Evolutionary conservation across 192 early-diverging fungal genomes (phyloP), one percentile per base, ranked within the genome.

Genomic region (Backusella psychrophila): DNA sequence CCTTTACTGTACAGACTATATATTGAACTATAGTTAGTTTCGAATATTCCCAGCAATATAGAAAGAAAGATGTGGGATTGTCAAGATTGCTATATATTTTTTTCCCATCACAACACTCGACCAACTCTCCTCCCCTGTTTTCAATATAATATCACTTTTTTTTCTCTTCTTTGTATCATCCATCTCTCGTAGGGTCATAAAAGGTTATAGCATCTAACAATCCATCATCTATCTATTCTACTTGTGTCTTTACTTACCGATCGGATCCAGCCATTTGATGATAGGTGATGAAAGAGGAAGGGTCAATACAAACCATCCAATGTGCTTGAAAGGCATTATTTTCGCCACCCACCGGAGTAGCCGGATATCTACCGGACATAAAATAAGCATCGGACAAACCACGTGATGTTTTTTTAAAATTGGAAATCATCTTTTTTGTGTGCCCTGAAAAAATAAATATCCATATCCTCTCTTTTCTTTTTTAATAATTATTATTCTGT

Each of bases 1-100:
- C 92, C 98, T 90, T 98, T 98, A 84, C 93, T 90, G 93, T 98
- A 99, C 81, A 98, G 94, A 90, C 98, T 99, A 85, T 76, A 53
- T 73, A 67, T 34, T 17, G 21, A 63, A 33, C 26, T 59, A 26
- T 2, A 29, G 12, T 63, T 63, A 63, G 56, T 14, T 26, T 59
- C 56, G 2, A 23, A 26, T 23, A 4, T 3, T 8, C 8, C 4
- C 26, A 29, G 8, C 12, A 69, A 12, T 8, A 41, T 35, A 69
- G 36, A 69, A 69, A 69, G 7, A 69, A 69, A n/a, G 38, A 39
- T 21, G 3, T 33, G 12, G 38, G 36, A 39, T 23, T 38, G 21
- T 23, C 9, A 68, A 36, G 33, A 35, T n/a, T 69, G 39, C 35
- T 69, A 21, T 39, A 34, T 69, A 12, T 33, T 67, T 34, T 36